Evolutionary conservation across 1,139 yeast genomes (phyloP).

Genomic region (Candida pseudoviswanathii): DNA sequence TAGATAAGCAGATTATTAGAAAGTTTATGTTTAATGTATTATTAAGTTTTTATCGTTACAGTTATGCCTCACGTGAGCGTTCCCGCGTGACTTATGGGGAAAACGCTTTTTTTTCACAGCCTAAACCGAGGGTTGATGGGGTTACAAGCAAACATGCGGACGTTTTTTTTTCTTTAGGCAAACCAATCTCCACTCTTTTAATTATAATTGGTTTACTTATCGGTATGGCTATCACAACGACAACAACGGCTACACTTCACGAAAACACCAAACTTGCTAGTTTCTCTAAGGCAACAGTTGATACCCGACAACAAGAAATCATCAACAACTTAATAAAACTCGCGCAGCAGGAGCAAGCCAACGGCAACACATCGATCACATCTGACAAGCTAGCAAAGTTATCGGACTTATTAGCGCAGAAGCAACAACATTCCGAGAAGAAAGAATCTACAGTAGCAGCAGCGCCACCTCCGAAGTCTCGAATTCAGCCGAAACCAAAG

Average conservation of each 20-base stretch:
- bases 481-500: conserved; percentile 22
- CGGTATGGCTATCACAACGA: conserved; percentile 11
- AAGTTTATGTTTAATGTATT: neutral
- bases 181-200: conserved; percentile 6
- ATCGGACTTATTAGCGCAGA: conserved; percentile 22
- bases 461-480: conserved; percentile 17
- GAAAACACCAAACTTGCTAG: neutral
- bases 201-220: neutral
- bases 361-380: conserved; percentile 37
- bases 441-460: conserved; percentile 1
- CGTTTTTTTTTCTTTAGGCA: neutral
- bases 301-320: conserved; percentile 24
- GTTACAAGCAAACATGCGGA: neutral
- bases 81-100: too few relatives aligned
- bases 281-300: conserved; percentile 6
- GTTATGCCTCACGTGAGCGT: too few relatives aligned
- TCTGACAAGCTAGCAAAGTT: conserved; percentile 34
- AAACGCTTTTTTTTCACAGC: neutral
- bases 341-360: conserved; percentile 36
- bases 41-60: neutral
- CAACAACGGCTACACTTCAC: conserved; percentile 7
- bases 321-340: conserved; percentile 29
- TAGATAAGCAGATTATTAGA: conserved; percentile 18
- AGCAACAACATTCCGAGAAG: conserved; percentile 6
- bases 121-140: neutral